phyloP scores from a whole-genome alignment of 2,329 filamentous ascomycete species.

The Penicillium fuscoglaucum region DNA sequence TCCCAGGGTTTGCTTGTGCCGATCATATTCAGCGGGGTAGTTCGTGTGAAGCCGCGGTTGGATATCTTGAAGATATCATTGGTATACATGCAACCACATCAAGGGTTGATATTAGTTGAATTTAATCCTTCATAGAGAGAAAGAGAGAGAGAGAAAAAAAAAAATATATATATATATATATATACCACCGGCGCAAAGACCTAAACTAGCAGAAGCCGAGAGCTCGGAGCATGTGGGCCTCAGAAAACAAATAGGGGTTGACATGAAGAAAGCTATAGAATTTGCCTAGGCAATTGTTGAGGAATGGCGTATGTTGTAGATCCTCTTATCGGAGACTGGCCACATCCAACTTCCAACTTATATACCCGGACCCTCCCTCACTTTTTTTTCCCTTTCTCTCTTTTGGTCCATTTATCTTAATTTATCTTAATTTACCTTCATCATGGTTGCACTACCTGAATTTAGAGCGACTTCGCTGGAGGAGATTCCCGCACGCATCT shows the following conservation, averaged over 20 bases:
- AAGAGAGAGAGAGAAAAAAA: no score
- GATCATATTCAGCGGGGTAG: neutral
- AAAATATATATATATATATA: no score
- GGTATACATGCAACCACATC: no score
- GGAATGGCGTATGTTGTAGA: no score
- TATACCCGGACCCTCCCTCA: neutral
- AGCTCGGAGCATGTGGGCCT: conserved; percentile 7
- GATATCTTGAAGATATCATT: no score
- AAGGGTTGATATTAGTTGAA: neutral
- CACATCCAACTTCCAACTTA: neutral
- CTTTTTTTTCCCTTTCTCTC: neutral
- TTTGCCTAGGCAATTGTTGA: neutral
- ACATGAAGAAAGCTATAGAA: neutral
- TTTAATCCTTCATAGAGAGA: no score
- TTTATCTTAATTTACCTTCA: conserved; percentile 8
- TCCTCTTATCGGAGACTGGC: neutral
- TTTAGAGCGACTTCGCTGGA: conserved; percentile 66
- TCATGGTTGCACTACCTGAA: conserved; percentile 40
- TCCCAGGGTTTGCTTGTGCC: neutral
- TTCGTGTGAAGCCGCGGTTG: conserved; percentile 12
- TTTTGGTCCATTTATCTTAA: neutral
- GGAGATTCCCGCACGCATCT: conserved; percentile 62
- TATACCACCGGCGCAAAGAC: neutral
- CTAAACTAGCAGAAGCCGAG: conserved; percentile 2
- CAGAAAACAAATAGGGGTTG: neutral